These are phyloP conservation scores for Sporothrix schenckii DNA, from an alignment of 2,329 filamentous ascomycete species.

Conservation along the genomic window DNA sequence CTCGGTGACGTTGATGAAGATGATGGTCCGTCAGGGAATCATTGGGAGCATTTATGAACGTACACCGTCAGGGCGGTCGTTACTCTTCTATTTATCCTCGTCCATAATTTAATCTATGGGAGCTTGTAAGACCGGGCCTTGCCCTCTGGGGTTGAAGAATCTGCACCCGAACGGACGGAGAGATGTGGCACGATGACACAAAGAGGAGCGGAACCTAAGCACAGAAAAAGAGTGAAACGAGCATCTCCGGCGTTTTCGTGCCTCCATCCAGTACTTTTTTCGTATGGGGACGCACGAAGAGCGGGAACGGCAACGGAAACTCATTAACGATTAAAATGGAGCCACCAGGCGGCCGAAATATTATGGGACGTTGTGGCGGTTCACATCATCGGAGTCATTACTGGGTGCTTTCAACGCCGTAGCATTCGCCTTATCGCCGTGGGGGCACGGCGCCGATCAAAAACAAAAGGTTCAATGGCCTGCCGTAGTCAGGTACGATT, in stretches of 20 bases:
- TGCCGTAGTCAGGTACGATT: background rate
- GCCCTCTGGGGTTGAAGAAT: slow-evolving; percentile 1
- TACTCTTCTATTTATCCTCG: slow-evolving; percentile 26
- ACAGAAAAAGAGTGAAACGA: background rate
- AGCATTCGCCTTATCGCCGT: background rate
- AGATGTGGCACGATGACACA: slow-evolving; percentile 23
- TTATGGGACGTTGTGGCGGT: background rate
- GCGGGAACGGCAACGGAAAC: slow-evolving; percentile 4
- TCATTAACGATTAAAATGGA: background rate
- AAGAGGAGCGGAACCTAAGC: background rate
- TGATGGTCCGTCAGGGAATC: background rate
- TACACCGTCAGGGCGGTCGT: background rate
- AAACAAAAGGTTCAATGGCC: background rate
- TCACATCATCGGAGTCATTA: background rate
- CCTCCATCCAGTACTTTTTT: background rate
- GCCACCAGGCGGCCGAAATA: slow-evolving; percentile 10
- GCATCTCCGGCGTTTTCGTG: slow-evolving; percentile 32
- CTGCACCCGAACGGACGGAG: background rate
- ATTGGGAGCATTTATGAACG: background rate
- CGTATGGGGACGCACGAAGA: background rate
- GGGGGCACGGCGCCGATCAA: background rate
- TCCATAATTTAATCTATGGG: background rate
- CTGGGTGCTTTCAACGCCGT: background rate
- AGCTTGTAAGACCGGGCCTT: background rate
- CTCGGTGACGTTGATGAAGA: background rate